phyloP scores from a whole-genome alignment of 208 protist genomes.

The Strigomonas galati region DNA sequence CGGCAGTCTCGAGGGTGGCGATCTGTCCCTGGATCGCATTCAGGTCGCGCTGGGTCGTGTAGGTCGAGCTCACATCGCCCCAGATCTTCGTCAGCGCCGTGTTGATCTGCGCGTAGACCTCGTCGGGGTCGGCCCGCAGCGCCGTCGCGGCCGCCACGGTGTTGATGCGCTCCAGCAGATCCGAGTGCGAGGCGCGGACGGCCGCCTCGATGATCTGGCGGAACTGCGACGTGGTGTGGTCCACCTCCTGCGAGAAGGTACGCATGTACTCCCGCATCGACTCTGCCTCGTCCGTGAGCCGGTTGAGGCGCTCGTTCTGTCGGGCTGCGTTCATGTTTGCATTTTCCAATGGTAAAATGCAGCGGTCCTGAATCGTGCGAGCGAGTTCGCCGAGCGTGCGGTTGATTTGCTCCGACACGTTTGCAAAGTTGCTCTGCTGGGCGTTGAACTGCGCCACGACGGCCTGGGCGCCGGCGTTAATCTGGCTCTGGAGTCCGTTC shows the following conservation, averaged over 20 bases:
- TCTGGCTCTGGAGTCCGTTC: constrained; percentile 23
- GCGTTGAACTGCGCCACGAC: constrained; percentile 37
- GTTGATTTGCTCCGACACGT: constrained; percentile 21
- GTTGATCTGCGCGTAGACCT: constrained; percentile 59
- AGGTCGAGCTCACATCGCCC: constrained; percentile 46
- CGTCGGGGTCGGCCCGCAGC: constrained; percentile 28
- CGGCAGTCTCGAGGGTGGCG: constrained; percentile 54
- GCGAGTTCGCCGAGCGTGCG: constrained; percentile 27
- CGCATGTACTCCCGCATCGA: constrained; percentile 44
- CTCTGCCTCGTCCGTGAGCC: constrained; percentile 32
- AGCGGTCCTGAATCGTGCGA: constrained; percentile 29
- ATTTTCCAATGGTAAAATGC: constrained; percentile 34
- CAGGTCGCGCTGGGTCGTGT: constrained; percentile 54
- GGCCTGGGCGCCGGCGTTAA: constrained; percentile 24
- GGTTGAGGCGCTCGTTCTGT: constrained; percentile 28
- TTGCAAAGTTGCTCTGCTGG: constrained; percentile 33
- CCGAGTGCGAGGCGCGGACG: constrained; percentile 59
- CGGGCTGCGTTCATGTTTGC: constrained; percentile 24
- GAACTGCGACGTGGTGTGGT: constrained; percentile 51
- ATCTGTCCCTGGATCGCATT: constrained; percentile 54
- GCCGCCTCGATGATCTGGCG: constrained; percentile 57
- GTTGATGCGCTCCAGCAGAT: constrained; percentile 77
- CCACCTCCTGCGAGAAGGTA: constrained; percentile 41
- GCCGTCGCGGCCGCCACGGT: constrained; percentile 34
- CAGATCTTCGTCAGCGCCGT: constrained; percentile 66